Conservation (phyloP, 176 grass and related monocot genomes). For the Rhynchospora tenuis region DNA sequence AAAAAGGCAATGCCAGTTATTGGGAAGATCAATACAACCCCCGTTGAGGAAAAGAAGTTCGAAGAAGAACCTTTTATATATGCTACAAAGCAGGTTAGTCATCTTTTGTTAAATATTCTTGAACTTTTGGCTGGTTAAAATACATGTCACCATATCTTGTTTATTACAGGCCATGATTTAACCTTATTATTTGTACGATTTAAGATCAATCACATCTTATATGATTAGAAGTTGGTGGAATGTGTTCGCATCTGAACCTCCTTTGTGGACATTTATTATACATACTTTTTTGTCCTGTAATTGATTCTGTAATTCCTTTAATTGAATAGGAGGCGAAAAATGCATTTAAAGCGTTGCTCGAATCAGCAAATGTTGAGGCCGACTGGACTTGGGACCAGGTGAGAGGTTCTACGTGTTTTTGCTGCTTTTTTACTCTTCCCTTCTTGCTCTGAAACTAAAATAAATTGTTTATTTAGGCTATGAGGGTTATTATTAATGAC, state of each 20-base stretch:
- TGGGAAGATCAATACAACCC: slow-evolving; percentile 61
- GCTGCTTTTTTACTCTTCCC: background rate
- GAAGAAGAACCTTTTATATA: slow-evolving; percentile 76
- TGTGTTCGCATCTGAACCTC: background rate
- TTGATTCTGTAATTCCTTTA: background rate
- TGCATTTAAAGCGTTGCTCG: slow-evolving; percentile 79
- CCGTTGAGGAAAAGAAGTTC: slow-evolving; percentile 64
- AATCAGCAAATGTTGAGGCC: slow-evolving; percentile 84
- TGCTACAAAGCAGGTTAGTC: slow-evolving; percentile 72
- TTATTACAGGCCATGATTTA: background rate
- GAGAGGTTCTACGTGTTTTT: background rate
- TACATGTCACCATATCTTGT: background rate
- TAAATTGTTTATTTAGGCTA: slow-evolving; percentile 48
- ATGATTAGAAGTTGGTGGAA: background rate
- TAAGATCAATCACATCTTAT: background rate
- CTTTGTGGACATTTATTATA: background rate
- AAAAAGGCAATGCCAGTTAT: slow-evolving; percentile 58
- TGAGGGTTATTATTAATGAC: slow-evolving; percentile 96
- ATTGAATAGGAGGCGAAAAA: slow-evolving; percentile 73
- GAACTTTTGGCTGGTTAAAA: slow-evolving; percentile 1
- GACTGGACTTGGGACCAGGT: slow-evolving; percentile 99
- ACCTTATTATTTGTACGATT: slow-evolving; percentile 7
- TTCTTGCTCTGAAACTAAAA: slow-evolving; percentile 24
- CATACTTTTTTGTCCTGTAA: background rate
- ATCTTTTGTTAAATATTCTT: slow-evolving; percentile 5